Conservation (phyloP, 2,329 filamentous ascomycete species). For the Exophiala viscosa region DNA sequence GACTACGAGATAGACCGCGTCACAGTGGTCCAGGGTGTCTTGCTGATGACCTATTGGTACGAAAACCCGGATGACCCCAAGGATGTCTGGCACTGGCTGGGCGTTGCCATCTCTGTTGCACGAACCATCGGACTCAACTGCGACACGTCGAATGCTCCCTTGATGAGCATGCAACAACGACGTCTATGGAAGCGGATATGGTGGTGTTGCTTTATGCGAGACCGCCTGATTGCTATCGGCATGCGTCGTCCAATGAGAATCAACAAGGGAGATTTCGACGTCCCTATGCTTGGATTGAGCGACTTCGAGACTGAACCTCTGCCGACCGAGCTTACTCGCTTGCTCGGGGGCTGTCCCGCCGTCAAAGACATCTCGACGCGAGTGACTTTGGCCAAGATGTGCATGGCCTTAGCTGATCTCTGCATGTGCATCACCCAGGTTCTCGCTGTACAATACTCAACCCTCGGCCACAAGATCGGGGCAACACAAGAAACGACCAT, state of each 20-base stretch:
- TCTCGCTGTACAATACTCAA: constrained; percentile 85
- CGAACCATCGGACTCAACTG: constrained; percentile 92
- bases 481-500: constrained; percentile 71
- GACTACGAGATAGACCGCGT: constrained; percentile 91
- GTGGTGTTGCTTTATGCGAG: constrained; percentile 97
- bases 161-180: constrained; percentile 67
- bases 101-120: constrained; percentile 85
- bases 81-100: constrained; percentile 99
- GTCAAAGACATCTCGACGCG: constrained; percentile 70
- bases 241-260: constrained; percentile 91
- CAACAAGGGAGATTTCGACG: constrained; percentile 89
- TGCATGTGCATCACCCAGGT: constrained; percentile 88
- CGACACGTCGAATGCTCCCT: constrained; percentile 70
- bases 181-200: constrained; percentile 92
- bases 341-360: constrained; percentile 67
- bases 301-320: constrained; percentile 78
- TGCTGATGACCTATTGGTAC: constrained; percentile 97
- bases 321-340: constrained; percentile 63
- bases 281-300: constrained; percentile 77
- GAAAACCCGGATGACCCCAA: constrained; percentile 96
- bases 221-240: constrained; percentile 84
- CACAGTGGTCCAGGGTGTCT: constrained; percentile 77
- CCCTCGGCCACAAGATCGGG: constrained; percentile 74
- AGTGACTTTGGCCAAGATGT: constrained; percentile 76
- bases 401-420: constrained; percentile 84